Evolutionary conservation across 371 early-diverging fungal species (phyloP).

Genomic region (Mortierella sp.): DNA sequence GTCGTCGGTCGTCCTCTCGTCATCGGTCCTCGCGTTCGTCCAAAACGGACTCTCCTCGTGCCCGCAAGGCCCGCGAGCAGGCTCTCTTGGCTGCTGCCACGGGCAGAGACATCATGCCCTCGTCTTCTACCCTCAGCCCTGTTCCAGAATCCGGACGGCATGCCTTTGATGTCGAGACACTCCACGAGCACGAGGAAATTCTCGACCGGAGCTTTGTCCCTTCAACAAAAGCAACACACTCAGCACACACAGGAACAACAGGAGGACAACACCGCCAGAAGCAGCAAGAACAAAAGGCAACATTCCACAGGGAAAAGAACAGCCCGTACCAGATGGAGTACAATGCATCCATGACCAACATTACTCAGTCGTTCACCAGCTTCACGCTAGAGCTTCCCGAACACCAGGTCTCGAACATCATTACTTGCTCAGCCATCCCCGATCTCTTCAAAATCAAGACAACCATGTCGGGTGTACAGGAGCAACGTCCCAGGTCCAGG

Average conservation of each 20-base stretch:
- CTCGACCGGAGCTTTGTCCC: slow-evolving; percentile 28
- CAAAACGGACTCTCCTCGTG: slow-evolving; percentile 25
- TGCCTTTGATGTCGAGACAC: slow-evolving; percentile 4
- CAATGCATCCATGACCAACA: slow-evolving; percentile 49
- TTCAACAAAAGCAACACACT: background rate
- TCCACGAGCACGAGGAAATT: slow-evolving; percentile 32
- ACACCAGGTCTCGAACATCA: slow-evolving; percentile 36
- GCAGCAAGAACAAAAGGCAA: slow-evolving; percentile 15
- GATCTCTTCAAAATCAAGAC: slow-evolving; percentile 42
- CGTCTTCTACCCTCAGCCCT: background rate
- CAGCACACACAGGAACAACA: background rate
- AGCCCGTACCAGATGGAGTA: slow-evolving; percentile 45
- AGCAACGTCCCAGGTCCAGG: slow-evolving; percentile 20
- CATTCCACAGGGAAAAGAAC: slow-evolving; percentile 24
- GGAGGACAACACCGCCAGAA: background rate
- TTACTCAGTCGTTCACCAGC: slow-evolving; percentile 41
- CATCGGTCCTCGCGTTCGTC: slow-evolving; percentile 21
- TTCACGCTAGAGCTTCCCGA: slow-evolving; percentile 49
- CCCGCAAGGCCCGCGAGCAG: slow-evolving; percentile 37
- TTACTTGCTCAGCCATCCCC: slow-evolving; percentile 35
- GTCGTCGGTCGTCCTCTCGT: slow-evolving; percentile 36
- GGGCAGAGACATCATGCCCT: slow-evolving; percentile 21
- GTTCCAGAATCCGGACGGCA: slow-evolving; percentile 2
- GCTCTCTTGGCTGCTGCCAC: slow-evolving; percentile 38
- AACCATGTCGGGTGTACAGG: background rate